These are phyloP conservation scores for Ophiostoma quercus DNA, from an alignment of 2,329 filamentous ascomycete genomes.

Conservation along the genomic window DNA sequence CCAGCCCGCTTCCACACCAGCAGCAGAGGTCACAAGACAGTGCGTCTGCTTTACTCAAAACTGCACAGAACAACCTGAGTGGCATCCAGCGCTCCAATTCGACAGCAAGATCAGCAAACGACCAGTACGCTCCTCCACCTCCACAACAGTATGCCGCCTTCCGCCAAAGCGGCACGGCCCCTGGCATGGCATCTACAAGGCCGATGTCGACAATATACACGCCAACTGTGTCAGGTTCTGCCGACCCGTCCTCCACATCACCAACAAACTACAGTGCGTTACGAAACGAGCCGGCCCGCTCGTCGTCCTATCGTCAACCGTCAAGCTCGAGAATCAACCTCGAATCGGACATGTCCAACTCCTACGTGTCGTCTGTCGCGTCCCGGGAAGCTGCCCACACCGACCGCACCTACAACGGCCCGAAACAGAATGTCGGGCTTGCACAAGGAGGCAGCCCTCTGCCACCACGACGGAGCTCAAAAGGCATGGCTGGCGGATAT, in stretches of 20 bases:
- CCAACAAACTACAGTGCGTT: constrained; percentile 33
- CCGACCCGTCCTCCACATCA: constrained; percentile 32
- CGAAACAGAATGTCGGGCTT: constrained; percentile 46
- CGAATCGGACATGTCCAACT: constrained; percentile 45
- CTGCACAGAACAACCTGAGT: constrained; percentile 30
- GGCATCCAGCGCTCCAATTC: constrained; percentile 28
- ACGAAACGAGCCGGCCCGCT: constrained; percentile 54
- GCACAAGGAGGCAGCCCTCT: constrained; percentile 54
- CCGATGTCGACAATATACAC: constrained; percentile 35
- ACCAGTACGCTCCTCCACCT: constrained; percentile 22
- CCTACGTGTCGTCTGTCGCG: constrained; percentile 56
- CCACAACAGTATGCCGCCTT: constrained; percentile 26
- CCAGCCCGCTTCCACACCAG: constrained; percentile 21
- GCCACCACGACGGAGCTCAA: constrained; percentile 72
- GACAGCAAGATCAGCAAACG: constrained; percentile 19
- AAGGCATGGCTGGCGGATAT: constrained; percentile 59
- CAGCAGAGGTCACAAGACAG: constrained; percentile 16
- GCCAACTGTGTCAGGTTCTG: constrained; percentile 30
- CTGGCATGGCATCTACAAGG: constrained; percentile 29
- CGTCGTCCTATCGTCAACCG: constrained; percentile 49
- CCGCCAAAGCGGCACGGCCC: constrained; percentile 18
- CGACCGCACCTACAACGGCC: constrained; percentile 31
- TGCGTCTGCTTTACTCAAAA: constrained; percentile 30
- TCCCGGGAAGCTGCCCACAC: constrained; percentile 57
- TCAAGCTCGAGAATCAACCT: constrained; percentile 51